phyloP scores from a whole-genome alignment of 306 rosid genomes.

The Leucaena leucocephala region DNA sequence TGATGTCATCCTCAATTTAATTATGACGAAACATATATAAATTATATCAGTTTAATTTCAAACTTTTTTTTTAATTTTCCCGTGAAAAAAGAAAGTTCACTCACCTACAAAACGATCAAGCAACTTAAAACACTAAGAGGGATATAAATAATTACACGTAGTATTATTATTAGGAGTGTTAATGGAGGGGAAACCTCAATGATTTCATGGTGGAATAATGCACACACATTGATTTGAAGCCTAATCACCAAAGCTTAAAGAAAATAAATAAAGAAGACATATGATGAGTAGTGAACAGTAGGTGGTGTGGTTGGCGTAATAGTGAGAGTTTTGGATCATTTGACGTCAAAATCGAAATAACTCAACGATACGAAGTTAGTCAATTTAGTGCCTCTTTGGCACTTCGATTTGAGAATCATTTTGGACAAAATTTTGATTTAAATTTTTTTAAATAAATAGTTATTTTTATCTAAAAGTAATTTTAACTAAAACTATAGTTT shows the following conservation, averaged over 20 bases:
- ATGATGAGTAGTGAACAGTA: conserved; percentile 27
- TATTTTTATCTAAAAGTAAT: too few relatives aligned
- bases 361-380: neutral
- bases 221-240: conserved; percentile 37
- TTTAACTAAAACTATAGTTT: too few relatives aligned
- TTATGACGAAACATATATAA: neutral
- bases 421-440: too few relatives aligned
- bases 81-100: neutral
- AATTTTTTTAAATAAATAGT: too few relatives aligned
- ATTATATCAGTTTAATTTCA: neutral
- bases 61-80: neutral
- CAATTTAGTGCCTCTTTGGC: too few relatives aligned
- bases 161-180: conserved; percentile 22
- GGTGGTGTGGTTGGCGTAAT: conserved; percentile 14
- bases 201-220: conserved; percentile 36
- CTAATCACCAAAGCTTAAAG: conserved; percentile 29
- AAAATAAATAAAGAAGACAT: neutral
- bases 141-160: neutral
- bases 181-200: conserved; percentile 31
- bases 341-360: conserved; percentile 28
- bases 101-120: too few relatives aligned
- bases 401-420: too few relatives aligned
- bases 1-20: neutral
- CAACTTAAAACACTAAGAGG: neutral
- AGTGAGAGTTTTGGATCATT: conserved; percentile 34